Conservation (phyloP, 345 rosid species). For the Erysimum cheiranthoides region DNA sequence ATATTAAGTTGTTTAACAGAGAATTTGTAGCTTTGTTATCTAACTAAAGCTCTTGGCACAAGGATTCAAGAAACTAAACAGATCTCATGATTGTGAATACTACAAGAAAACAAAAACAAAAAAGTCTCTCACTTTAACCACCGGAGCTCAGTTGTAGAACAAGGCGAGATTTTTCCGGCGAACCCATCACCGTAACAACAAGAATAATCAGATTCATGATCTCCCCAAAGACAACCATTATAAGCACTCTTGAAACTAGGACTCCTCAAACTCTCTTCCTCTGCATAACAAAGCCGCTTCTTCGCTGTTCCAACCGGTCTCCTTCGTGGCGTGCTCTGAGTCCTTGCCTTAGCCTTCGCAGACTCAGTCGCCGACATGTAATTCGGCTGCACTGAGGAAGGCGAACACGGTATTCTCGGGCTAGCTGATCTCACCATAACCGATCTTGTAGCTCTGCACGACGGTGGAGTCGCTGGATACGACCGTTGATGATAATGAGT, state of each 20-base stretch:
- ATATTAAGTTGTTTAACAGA: constrained; percentile 1
- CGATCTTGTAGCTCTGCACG: constrained; percentile 55
- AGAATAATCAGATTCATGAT: constrained; percentile 54
- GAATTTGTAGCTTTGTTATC: constrained; percentile 8
- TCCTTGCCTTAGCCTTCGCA: constrained; percentile 76
- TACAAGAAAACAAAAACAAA: not conserved
- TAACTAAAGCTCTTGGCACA: not conserved
- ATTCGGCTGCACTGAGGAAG: constrained; percentile 65
- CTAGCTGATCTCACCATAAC: constrained; percentile 68
- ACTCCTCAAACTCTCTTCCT: constrained; percentile 58
- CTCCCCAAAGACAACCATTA: constrained; percentile 55
- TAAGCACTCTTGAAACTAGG: constrained; percentile 76
- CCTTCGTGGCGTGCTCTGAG: constrained; percentile 79
- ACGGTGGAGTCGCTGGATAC: constrained; percentile 67
- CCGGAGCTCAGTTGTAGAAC: constrained; percentile 66
- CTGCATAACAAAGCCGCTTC: constrained; percentile 74
- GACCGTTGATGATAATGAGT: constrained; percentile 39
- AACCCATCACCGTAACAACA: constrained; percentile 55
- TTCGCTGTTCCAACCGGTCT: constrained; percentile 57
- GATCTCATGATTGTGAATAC: not conserved
- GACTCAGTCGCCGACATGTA: constrained; percentile 93
- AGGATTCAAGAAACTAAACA: constrained; percentile 1
- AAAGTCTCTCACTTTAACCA: constrained; percentile 57
- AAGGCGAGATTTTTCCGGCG: constrained; percentile 73
- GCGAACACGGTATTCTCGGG: constrained; percentile 59